phyloP scores from a whole-genome alignment of 306 rosid genomes.

The Mimosa pudica region DNA sequence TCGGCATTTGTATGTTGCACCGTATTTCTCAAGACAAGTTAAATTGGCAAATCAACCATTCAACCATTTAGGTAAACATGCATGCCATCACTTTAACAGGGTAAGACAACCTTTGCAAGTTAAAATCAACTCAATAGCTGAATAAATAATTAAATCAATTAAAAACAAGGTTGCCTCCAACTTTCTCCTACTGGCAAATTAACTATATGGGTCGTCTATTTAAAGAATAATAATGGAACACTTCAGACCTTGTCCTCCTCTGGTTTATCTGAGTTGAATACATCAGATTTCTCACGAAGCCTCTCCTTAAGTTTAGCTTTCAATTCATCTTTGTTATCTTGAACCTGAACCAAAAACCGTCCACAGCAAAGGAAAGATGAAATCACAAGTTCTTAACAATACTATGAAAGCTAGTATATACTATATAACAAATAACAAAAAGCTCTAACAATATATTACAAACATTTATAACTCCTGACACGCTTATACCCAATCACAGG shows the following conservation, averaged over 20 bases:
- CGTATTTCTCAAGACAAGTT: not conserved
- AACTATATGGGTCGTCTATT: not conserved
- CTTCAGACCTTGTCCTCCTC: constrained; percentile 76
- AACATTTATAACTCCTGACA: constrained; percentile 37
- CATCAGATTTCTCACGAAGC: constrained; percentile 89
- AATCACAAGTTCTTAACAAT: constrained; percentile 3
- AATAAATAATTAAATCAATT: not conserved
- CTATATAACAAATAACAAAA: not conserved
- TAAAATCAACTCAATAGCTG: constrained; percentile 5
- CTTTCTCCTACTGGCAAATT: not conserved
- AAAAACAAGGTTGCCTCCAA: not conserved
- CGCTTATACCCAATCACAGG: constrained; percentile 51
- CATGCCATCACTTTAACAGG: not conserved
- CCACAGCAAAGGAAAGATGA: constrained; percentile 11
- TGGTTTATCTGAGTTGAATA: constrained; percentile 62
- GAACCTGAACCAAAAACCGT: constrained; percentile 43
- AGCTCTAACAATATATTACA: not conserved
- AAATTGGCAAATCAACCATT: not conserved
- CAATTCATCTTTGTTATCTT: constrained; percentile 82
- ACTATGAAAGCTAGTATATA: not conserved
- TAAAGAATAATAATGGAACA: not conserved
- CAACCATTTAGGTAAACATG: not conserved
- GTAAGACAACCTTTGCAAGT: not conserved
- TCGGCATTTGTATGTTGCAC: not conserved
- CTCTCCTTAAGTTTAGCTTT: constrained; percentile 74